Conservation (phyloP, 495 filamentous ascomycete species). For the Podospora australis region DNA sequence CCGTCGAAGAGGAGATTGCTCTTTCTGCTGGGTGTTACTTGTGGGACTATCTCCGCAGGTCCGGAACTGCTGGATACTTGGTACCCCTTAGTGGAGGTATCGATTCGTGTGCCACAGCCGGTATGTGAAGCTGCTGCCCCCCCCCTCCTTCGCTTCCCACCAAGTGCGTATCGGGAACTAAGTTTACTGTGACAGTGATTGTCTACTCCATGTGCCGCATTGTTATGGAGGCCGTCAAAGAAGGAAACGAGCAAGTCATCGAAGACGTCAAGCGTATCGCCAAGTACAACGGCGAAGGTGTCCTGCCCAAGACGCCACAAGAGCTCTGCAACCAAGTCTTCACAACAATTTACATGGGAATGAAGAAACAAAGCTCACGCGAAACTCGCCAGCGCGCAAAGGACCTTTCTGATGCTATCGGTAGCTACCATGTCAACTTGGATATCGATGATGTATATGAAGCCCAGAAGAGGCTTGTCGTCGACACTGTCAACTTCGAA, state of each 20-base stretch:
- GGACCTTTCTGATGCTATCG: conserved; percentile 61
- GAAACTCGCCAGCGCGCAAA: conserved; percentile 70
- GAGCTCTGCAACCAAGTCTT: conserved; percentile 61
- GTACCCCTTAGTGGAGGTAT: conserved; percentile 68
- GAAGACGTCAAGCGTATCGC: conserved; percentile 59
- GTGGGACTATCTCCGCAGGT: conserved; percentile 78
- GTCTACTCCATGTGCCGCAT: conserved; percentile 75
- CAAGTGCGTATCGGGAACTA: background rate
- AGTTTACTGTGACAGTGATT: conserved; percentile 42
- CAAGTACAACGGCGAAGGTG: conserved; percentile 44
- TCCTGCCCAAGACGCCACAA: conserved; percentile 52
- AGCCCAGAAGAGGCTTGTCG: conserved; percentile 31
- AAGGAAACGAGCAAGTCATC: conserved; percentile 59
- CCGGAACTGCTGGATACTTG: conserved; percentile 51
- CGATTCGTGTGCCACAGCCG: conserved; percentile 51
- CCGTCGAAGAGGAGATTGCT: conserved; percentile 70
- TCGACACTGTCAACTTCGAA: conserved; percentile 31
- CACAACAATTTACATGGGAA: conserved; percentile 79
- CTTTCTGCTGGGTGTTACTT: conserved; percentile 67
- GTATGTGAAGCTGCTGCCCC: too few relatives aligned
- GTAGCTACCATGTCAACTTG: conserved; percentile 65
- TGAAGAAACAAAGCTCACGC: conserved; percentile 55
- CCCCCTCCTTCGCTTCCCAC: too few relatives aligned
- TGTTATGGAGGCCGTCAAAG: conserved; percentile 57
- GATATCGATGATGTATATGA: conserved; percentile 63